Evolutionary conservation across 2,329 filamentous ascomycete species (phyloP), one percentile per base, ranked within the genome.

Genomic region (Kalaharituber pfeilii): DNA sequence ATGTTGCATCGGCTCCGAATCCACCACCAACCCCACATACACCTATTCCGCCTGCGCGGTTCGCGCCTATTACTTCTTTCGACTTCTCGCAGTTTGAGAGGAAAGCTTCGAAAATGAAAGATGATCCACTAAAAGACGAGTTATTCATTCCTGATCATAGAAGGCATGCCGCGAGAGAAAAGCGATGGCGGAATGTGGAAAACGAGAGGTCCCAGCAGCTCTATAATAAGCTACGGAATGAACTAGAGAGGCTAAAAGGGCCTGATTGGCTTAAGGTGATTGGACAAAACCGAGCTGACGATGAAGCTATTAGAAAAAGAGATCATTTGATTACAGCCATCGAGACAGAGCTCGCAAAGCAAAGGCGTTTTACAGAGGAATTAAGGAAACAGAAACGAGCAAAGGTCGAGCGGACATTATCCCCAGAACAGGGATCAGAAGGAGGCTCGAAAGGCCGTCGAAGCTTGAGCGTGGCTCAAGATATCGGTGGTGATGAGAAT

Each of bases 231-330:
- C 68, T 82, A n/a, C 78, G 82, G 57, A 72, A 78, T 6, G 69
- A 82, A 15, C 74, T 95, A 5, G 86, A 91, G 53, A 86, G 86
- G 18, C 75, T 98, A 1, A 83, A 86, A 66, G 85, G 89, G 2
- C 86, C 84, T 55, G 91, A 96, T 68, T 98, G 91, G 91, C 73
- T 95, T 54, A 81, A 84, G 57, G 78, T 88, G 3, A 87, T 98
- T 80, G 91, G 89, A 25, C 82, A 96, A 29, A 89, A 80, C 59
- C 86, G 78, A 64, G 56, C 59, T 45, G 56, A 55, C n/a, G 58
- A 53, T n/a, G 42, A 39, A n/a, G 53, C 24, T 53, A 50, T 11
- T 39, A 58, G 28, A 84, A 6, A 80, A 79, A 62, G 86, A 93
- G 67, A 74, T 91, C 11, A 81, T 81, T 28, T 50, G 54, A 49